phyloP scores from a whole-genome alignment of 768 basidiomycete genomes.

The Leccinum incarnatum region DNA sequence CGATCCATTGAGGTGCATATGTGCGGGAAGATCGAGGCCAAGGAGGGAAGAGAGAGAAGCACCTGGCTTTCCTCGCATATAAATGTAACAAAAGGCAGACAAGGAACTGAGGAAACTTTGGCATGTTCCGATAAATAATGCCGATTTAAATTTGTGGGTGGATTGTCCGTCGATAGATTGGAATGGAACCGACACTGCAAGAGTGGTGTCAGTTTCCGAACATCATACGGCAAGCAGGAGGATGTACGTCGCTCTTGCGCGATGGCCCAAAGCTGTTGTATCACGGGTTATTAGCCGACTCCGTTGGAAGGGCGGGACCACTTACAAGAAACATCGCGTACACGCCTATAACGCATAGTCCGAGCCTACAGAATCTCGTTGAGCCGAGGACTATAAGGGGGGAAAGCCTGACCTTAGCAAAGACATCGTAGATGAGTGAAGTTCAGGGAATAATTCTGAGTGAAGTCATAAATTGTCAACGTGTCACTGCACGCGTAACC shows the following conservation, averaged over 20 bases:
- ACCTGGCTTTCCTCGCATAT: constrained; percentile 53
- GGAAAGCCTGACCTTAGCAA: constrained; percentile 22
- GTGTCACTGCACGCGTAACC: constrained; percentile 26
- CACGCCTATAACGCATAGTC: constrained; percentile 79
- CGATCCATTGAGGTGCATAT: constrained; percentile 18
- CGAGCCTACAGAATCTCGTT: constrained; percentile 45
- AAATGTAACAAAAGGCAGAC: constrained; percentile 75
- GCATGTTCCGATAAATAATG: constrained; percentile 80
- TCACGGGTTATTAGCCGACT: constrained; percentile 8
- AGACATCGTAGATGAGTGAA: constrained; percentile 17
- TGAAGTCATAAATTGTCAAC: constrained; percentile 12
- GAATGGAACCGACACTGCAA: constrained; percentile 80
- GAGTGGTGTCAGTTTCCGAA: neutral
- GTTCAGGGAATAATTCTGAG: neutral
- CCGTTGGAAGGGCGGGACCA: constrained; percentile 2
- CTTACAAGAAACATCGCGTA: constrained; percentile 90
- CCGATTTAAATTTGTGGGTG: constrained; percentile 77
- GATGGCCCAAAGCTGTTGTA: constrained; percentile 76
- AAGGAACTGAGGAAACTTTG: constrained; percentile 78
- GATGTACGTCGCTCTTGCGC: constrained; percentile 88
- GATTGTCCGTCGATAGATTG: constrained; percentile 59
- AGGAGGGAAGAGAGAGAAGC: constrained; percentile 55
- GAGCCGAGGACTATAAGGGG: neutral
- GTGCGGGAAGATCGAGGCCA: constrained; percentile 48
- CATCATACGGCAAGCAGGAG: neutral